phyloP scores from a whole-genome alignment of 2,329 filamentous ascomycete genomes.

The Camillea tinctor region DNA sequence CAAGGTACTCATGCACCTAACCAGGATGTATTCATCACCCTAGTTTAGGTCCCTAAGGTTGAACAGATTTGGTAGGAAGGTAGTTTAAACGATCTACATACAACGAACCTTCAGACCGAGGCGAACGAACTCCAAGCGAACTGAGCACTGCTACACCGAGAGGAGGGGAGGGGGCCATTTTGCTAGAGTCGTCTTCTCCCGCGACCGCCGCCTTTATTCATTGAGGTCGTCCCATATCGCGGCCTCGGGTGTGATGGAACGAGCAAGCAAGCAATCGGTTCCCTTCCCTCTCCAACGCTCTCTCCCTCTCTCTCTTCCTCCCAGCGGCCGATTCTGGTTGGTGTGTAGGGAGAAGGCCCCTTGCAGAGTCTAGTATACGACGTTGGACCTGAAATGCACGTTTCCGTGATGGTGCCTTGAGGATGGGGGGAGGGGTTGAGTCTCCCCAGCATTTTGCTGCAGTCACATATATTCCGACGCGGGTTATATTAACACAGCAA shows the following conservation, averaged over 20 bases:
- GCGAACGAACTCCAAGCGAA: neutral
- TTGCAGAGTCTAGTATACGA: neutral
- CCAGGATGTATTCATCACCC: neutral
- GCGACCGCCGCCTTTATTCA: neutral
- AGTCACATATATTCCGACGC: neutral
- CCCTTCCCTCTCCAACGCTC: neutral
- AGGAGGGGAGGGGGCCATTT: neutral
- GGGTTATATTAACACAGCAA: neutral
- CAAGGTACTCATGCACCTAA: neutral
- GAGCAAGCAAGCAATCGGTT: neutral
- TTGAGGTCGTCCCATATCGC: neutral
- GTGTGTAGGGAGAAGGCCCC: neutral
- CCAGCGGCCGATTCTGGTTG: neutral
- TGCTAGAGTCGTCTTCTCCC: neutral
- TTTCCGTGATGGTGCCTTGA: neutral
- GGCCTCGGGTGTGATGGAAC: neutral
- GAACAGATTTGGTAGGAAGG: neutral
- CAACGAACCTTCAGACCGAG: neutral
- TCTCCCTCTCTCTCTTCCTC: no score
- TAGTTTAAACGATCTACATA: neutral
- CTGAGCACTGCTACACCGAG: neutral
- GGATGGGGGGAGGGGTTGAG: no score
- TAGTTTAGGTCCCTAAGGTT: neutral
- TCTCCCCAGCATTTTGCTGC: neutral
- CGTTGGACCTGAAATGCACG: neutral